Evolutionary conservation across 1,284 basidiomycete species (phyloP), one percentile per base, ranked within the genome.

Genomic region (Acaromyces ingoldii): DNA sequence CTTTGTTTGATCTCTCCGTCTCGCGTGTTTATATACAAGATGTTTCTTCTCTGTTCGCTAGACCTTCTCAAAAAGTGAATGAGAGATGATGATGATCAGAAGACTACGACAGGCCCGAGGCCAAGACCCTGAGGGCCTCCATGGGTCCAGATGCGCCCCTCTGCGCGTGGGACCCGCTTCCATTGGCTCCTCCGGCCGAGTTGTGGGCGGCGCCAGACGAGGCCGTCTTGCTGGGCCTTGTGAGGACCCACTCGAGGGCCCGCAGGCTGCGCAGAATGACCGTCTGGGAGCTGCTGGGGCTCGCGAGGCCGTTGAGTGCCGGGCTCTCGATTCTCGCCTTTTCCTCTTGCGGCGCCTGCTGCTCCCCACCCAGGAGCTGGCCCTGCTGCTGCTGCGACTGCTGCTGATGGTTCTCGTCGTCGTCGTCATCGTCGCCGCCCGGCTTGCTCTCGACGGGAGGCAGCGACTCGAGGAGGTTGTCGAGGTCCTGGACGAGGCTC

Each of bases 211-310:
- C n/a, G n/a, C n/a, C n/a, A n/a, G n/a, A n/a, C 29, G 29, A 30
- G 7, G 5, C 31, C 3, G 22, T 17, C 15, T 25, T 25, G 9
- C 33, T 33, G 10, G 45, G 47, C 13, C 50, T 39, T 13, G 55
- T 53, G 21, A 57, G 24, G 3, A 58, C 28, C 48, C 54, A 74
- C 50, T 74, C 70, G 24, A 74, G 56, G 24, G 70, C 72, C 11
- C 72, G 65, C 39, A 74, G 55, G 43, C 63, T 60, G n/a, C 72
- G 62, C 46, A 74, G 54, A 44, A 74, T 53, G 26, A 70, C 63
- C 28, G 72, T 69, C 53, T 74, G 72, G 2, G 70, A 60, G 36
- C 65, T 71, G 30, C 66, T 53, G 9, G 70, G 70, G 50, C 65
- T 71, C 13, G 70, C 68, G 39, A 74, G 57, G n/a, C 52, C 53